These are phyloP conservation scores for Chlorokybus atmophyticus DNA, from an alignment of 139 green algal genomes.

Conservation along the genomic window DNA sequence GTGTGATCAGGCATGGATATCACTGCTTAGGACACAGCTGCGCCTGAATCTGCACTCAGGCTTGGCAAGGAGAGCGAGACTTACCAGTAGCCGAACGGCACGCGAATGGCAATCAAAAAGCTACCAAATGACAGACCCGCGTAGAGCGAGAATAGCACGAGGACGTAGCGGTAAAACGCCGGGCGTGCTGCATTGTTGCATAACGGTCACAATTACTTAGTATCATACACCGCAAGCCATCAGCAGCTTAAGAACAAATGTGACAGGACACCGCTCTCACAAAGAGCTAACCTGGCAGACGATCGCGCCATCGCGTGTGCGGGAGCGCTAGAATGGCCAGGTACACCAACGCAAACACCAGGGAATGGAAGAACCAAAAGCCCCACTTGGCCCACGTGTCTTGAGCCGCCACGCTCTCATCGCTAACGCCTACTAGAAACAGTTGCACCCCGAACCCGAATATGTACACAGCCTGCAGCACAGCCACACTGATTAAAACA, in stretches of 20 bases:
- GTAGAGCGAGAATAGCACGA: conserved; percentile 27
- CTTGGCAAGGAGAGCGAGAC: neutral
- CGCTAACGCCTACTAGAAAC: conserved; percentile 16
- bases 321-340: conserved; percentile 29
- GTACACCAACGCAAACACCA: conserved; percentile 29
- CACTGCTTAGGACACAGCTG: too few species aligned
- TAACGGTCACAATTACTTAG: too few species aligned
- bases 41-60: too few species aligned
- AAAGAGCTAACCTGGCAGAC: conserved; percentile 35
- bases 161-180: conserved; percentile 38
- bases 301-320: conserved; percentile 30
- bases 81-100: neutral
- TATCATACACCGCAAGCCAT: too few species aligned
- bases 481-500: neutral
- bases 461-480: conserved; percentile 21
- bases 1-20: too few species aligned
- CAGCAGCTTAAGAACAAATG: too few species aligned
- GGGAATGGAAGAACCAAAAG: conserved; percentile 37
- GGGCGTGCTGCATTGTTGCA: conserved; percentile 38
- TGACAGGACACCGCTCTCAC: too few species aligned
- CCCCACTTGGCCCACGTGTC: conserved; percentile 33
- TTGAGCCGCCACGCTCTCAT: too few species aligned
- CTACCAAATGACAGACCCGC: neutral
- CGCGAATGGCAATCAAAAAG: conserved; percentile 1
- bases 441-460: conserved; percentile 33